Conservation (phyloP, 805 yeast genomes). For the Spathaspora girioi region DNA sequence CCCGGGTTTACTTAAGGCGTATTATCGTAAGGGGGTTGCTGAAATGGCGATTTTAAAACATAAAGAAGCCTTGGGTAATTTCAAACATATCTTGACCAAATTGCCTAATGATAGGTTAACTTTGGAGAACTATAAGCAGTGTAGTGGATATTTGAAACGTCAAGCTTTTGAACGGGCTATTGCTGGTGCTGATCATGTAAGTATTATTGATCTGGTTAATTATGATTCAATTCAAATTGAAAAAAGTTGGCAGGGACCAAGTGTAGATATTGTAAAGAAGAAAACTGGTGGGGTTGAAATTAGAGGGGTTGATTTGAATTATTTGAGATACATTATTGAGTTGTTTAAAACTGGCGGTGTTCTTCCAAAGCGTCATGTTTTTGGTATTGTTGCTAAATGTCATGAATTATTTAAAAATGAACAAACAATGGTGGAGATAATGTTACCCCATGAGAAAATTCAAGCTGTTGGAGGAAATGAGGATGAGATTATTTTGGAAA, state of each 20-base stretch:
- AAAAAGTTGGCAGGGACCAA: constrained; percentile 57
- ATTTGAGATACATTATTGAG: constrained; percentile 62
- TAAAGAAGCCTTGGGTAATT: constrained; percentile 68
- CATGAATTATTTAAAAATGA: constrained; percentile 62
- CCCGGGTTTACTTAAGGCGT: constrained; percentile 67
- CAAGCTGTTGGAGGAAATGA: background rate
- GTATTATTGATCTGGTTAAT: constrained; percentile 46
- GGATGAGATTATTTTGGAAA: constrained; percentile 22
- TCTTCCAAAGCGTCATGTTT: constrained; percentile 78
- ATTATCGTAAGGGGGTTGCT: constrained; percentile 85
- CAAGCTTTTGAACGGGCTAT: constrained; percentile 86
- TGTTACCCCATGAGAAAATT: constrained; percentile 32
- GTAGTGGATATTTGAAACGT: constrained; percentile 62
- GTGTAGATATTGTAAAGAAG: constrained; percentile 39
- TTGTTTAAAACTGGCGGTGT: constrained; percentile 71
- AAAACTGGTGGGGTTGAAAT: constrained; percentile 22
- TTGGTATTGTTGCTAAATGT: constrained; percentile 74
- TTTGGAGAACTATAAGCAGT: constrained; percentile 53
- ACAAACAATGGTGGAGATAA: constrained; percentile 72
- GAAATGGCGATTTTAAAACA: constrained; percentile 71
- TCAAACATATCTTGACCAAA: constrained; percentile 54
- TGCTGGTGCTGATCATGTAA: constrained; percentile 59
- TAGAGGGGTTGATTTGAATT: constrained; percentile 45
- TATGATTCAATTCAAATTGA: constrained; percentile 49
- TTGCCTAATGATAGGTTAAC: constrained; percentile 74